A percentile compares a stretch with the other conserved stretches of the same genome.
Conservation (phyloP, 148 eudicot genomes). For the Rhododendron henanense region DNA sequence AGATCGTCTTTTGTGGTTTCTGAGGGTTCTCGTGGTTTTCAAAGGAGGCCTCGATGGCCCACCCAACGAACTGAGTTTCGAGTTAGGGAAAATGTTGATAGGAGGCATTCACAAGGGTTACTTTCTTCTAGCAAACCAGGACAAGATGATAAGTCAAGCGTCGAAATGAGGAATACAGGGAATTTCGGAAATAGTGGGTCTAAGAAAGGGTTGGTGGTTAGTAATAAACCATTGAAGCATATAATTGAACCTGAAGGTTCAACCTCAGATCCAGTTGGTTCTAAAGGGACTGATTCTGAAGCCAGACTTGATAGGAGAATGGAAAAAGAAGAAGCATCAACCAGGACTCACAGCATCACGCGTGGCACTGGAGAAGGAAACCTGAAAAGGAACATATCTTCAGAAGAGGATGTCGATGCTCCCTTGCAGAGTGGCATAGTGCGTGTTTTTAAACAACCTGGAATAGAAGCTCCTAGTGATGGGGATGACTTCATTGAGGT, state of each 20-base stretch:
- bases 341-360: slow-evolving; percentile 23
- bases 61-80: slow-evolving; percentile 80
- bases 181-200: slow-evolving; percentile 37
- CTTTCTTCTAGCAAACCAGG: slow-evolving; percentile 26
- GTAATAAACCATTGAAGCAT: slow-evolving; percentile 33
- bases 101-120: slow-evolving; percentile 35
- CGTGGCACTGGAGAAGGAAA: slow-evolving; percentile 43
- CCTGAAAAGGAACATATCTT: slow-evolving; percentile 51
- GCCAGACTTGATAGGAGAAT: slow-evolving; percentile 24
- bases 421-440: slow-evolving; percentile 94
- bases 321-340: slow-evolving; percentile 28
- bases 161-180: slow-evolving; percentile 31
- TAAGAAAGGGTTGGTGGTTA: slow-evolving; percentile 31
- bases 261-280: slow-evolving; percentile 22
- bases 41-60: slow-evolving; percentile 63
- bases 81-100: slow-evolving; percentile 59
- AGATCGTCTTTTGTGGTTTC: slow-evolving; percentile 42
- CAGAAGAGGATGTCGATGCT: slow-evolving; percentile 80
- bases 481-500: slow-evolving; percentile 98
- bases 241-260: slow-evolving; percentile 29
- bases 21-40: slow-evolving; percentile 52
- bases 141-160: slow-evolving; percentile 37
- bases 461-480: slow-evolving; percentile 90
- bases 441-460: slow-evolving; percentile 76
- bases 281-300: slow-evolving; percentile 34